phyloP scores from a whole-genome alignment of 768 basidiomycete species.

The Panaeolus cyanescens region DNA sequence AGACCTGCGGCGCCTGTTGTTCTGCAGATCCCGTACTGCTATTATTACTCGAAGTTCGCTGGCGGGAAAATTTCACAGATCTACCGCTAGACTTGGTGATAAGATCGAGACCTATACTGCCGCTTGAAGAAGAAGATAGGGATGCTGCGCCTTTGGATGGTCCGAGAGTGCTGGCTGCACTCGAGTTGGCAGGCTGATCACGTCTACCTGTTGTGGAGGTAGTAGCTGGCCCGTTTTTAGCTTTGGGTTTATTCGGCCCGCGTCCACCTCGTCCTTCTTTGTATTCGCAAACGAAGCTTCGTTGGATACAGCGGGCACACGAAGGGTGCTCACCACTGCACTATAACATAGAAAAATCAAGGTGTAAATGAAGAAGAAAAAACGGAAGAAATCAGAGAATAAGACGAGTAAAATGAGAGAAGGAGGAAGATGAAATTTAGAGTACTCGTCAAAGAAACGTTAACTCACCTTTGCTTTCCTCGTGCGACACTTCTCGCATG shows the following conservation, averaged over 20 bases:
- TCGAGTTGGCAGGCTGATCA: not conserved
- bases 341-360: too few species aligned
- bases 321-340: constrained; percentile 73
- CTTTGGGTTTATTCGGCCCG: constrained; percentile 61
- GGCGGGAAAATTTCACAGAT: too few species aligned
- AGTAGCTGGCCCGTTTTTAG: constrained; percentile 12
- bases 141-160: not conserved
- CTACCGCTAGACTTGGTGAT: too few species aligned
- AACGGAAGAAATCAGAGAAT: constrained; percentile 6
- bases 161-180: not conserved
- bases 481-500: constrained; percentile 73
- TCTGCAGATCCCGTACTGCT: constrained; percentile 1
- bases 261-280: constrained; percentile 64
- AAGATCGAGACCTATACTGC: not conserved
- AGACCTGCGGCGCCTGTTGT: not conserved
- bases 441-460: not conserved
- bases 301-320: constrained; percentile 63
- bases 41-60: not conserved
- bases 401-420: constrained; percentile 5
- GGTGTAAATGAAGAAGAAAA: not conserved
- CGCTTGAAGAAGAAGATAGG: not conserved
- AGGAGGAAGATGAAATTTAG: not conserved
- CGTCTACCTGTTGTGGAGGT: not conserved
- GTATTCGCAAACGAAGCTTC: constrained; percentile 67
- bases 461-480: constrained; percentile 71